Evolutionary conservation across 805 yeast species (phyloP).

Genomic region (Nakazawaea wyomingensis): DNA sequence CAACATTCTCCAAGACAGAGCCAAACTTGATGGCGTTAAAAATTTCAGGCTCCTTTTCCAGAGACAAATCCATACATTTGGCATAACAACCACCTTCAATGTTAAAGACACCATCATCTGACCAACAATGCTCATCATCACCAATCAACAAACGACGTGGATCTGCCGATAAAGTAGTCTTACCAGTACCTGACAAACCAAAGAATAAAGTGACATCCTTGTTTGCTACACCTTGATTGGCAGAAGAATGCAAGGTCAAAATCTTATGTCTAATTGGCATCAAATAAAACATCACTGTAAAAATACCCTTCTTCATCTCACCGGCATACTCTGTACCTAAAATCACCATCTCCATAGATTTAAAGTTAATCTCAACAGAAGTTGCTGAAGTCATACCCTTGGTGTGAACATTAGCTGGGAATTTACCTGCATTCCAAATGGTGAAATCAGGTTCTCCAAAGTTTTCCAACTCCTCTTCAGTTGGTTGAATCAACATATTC

Average conservation of each 20-base stretch:
- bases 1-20: conserved; percentile 89
- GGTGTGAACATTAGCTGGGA: conserved; percentile 96
- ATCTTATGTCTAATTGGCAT: conserved; percentile 94
- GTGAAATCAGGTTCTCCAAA: conserved; percentile 98
- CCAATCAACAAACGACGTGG: conserved; percentile 92
- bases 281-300: conserved; percentile 97
- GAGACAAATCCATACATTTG: conserved; percentile 84
- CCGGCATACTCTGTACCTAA: conserved; percentile 99
- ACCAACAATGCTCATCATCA: conserved; percentile 99
- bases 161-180: conserved; percentile 95
- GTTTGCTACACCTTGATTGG: conserved; percentile 77
- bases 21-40: conserved; percentile 94
- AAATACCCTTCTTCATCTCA: conserved; percentile 99
- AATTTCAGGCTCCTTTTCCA: conserved; percentile 96
- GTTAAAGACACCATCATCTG: conserved; percentile 96
- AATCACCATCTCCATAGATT: conserved; percentile 97
- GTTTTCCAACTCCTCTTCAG: conserved; percentile 77
- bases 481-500: conserved; percentile 95
- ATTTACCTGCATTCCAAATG: conserved; percentile 96
- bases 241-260: conserved; percentile 90
- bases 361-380: conserved; percentile 93
- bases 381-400: conserved; percentile 97
- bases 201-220: conserved; percentile 93
- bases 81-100: conserved; percentile 99
- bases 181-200: conserved; percentile 97